phyloP scores from a whole-genome alignment of 2,329 filamentous ascomycete species.

The Epichloe hybrida region DNA sequence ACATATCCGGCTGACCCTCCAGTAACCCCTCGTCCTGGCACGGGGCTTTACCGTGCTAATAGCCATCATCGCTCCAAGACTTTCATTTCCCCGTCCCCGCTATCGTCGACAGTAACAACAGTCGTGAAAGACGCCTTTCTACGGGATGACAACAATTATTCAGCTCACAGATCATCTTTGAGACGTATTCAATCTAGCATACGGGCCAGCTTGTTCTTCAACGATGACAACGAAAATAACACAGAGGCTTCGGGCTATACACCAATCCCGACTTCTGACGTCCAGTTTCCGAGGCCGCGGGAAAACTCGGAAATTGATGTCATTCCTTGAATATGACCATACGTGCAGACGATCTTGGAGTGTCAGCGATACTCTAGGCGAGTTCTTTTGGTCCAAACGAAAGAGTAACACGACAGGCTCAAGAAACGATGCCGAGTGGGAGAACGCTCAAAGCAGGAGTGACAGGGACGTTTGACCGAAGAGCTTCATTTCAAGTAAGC shows the following conservation, averaged over 20 bases:
- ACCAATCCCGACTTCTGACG: conserved; percentile 14
- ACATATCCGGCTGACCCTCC: conserved; percentile 13
- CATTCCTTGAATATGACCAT: conserved; percentile 7
- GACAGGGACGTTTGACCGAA: not conserved
- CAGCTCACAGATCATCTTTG: conserved; percentile 29
- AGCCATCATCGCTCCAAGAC: conserved; percentile 25
- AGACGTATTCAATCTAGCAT: conserved; percentile 36
- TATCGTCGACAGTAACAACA: conserved; percentile 46
- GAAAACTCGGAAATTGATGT: conserved; percentile 10
- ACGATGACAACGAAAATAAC: conserved; percentile 27
- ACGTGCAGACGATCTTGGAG: conserved; percentile 23
- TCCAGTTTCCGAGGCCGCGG: conserved; percentile 11
- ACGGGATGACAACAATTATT: conserved; percentile 27
- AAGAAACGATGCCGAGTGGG: not conserved
- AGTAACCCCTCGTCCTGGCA: conserved; percentile 15
- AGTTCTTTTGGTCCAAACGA: conserved; percentile 24
- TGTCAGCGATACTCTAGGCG: conserved; percentile 28
- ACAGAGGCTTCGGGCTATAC: conserved; percentile 10
- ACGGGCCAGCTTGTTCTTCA: conserved; percentile 40
- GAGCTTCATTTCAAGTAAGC: not conserved
- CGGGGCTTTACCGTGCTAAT: conserved; percentile 17
- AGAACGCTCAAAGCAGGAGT: too few species aligned
- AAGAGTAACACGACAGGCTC: conserved; percentile 17
- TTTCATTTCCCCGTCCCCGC: conserved; percentile 45
- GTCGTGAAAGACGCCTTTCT: conserved; percentile 44